A percentile compares a stretch with the other conserved stretches of the same genome.
These are phyloP conservation scores for Wickerhamiella infanticola DNA, from an alignment of 1,139 yeast genomes.

Conservation along the genomic window DNA sequence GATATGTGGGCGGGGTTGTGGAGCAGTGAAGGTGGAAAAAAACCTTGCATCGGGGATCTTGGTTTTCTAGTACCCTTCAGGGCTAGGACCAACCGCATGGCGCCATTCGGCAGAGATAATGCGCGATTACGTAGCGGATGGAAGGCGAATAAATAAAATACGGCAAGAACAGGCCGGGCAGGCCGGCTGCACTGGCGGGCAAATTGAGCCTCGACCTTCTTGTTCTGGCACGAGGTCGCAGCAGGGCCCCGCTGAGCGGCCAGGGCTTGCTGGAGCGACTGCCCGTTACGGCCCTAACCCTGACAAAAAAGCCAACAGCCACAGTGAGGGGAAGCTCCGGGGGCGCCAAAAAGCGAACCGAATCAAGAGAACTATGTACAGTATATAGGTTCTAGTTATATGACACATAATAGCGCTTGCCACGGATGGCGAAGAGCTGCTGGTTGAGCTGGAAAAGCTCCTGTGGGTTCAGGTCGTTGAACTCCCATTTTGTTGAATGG, in stretches of 20 bases:
- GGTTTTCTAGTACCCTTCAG: background rate
- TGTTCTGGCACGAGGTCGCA: too few species aligned
- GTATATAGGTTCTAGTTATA: slow-evolving; percentile 11
- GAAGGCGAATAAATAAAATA: too few species aligned
- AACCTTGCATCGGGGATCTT: background rate
- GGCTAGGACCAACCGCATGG: background rate
- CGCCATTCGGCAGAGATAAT: background rate
- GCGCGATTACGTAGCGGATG: background rate
- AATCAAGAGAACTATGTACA: slow-evolving; percentile 10
- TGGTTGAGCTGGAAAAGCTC: slow-evolving; percentile 88
- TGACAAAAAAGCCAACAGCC: too few species aligned
- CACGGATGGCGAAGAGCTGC: slow-evolving; percentile 79
- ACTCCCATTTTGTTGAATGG: slow-evolving; percentile 84
- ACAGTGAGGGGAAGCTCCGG: too few species aligned
- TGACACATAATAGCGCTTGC: slow-evolving; percentile 88
- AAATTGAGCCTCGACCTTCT: too few species aligned
- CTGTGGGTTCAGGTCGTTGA: slow-evolving; percentile 80
- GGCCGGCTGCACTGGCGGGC: too few species aligned
- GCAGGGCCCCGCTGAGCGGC: too few species aligned
- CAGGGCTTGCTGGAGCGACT: too few species aligned
- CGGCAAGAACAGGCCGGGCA: too few species aligned
- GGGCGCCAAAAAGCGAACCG: background rate
- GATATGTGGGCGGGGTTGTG: too few species aligned
- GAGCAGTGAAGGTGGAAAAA: background rate
- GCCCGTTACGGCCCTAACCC: too few species aligned